A percentile compares a stretch with the other conserved stretches of the same genome.
Evolutionary conservation across 2,329 filamentous ascomycete genomes (phyloP).

Genomic region (Hymenoscyphus albidus): DNA sequence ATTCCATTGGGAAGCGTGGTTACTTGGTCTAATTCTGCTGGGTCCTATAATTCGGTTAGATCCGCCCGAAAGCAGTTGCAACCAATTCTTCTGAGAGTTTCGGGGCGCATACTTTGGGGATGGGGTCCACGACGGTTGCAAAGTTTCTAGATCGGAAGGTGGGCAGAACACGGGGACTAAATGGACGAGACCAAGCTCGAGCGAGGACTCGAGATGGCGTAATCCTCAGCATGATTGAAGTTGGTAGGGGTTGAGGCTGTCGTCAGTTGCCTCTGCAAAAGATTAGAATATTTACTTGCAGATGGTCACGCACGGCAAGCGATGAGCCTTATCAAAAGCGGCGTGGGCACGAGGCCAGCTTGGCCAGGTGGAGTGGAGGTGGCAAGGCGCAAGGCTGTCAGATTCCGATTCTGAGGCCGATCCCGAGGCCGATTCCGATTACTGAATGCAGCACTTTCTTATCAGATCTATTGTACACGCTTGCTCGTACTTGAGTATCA

Average conservation of each 20-base stretch:
- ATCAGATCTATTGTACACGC: neutral
- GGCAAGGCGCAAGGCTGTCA: conserved; percentile 1
- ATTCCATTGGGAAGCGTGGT: conserved; percentile 89
- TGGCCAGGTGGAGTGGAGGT: no score
- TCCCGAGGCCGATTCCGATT: no score
- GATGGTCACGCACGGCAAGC: neutral
- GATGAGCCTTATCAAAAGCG: neutral
- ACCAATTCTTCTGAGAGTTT: neutral
- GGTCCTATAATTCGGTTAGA: conserved; percentile 55
- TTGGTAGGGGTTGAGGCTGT: neutral
- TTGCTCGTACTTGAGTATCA: no score
- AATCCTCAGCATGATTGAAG: conserved; percentile 32
- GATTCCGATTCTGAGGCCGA: neutral
- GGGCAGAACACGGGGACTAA: conserved; percentile 21
- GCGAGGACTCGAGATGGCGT: conserved; percentile 28
- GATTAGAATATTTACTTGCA: neutral
- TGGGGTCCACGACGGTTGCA: conserved; percentile 32
- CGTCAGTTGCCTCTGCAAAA: neutral
- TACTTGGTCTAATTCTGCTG: conserved; percentile 79
- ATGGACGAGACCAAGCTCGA: conserved; percentile 20
- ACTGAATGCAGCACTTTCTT: neutral
- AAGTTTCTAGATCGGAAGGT: conserved; percentile 30
- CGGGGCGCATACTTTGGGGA: conserved; percentile 33
- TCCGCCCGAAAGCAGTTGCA: neutral
- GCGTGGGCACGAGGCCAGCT: no score